Conservation (phyloP, 2,329 filamentous ascomycete species). For the Scedosporium minutisporum region DNA sequence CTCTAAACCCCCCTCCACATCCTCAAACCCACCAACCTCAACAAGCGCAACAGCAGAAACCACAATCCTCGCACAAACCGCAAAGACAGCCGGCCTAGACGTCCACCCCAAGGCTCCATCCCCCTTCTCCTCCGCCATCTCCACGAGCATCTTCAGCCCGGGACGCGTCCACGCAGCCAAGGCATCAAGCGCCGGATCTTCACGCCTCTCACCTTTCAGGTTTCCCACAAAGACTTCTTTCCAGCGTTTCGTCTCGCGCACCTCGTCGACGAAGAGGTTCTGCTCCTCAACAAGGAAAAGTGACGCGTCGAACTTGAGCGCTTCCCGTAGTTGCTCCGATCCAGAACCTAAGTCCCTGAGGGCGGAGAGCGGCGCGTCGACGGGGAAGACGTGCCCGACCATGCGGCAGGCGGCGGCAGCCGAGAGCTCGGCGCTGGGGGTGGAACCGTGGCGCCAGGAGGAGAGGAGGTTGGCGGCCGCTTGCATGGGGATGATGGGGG, state of each 20-base stretch:
- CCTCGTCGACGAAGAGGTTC: constrained; percentile 84
- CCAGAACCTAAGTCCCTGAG: background rate
- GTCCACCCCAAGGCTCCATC: constrained; percentile 68
- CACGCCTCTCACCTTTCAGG: constrained; percentile 11
- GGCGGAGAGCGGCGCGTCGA: background rate
- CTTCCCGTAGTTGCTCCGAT: constrained; percentile 27
- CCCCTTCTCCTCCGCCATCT: constrained; percentile 14
- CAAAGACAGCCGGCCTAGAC: constrained; percentile 58
- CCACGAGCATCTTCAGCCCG: constrained; percentile 30
- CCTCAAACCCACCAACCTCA: constrained; percentile 9
- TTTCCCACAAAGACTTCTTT: constrained; percentile 31
- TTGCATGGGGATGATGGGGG: constrained; percentile 35
- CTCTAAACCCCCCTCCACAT: constrained; percentile 10
- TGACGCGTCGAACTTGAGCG: constrained; percentile 48
- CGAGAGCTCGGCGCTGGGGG: constrained; percentile 24
- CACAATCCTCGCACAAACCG: constrained; percentile 43
- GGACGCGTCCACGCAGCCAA: constrained; percentile 37
- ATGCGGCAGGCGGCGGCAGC: constrained; percentile 32
- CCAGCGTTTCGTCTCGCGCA: constrained; percentile 67
- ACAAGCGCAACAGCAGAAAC: constrained; percentile 26
- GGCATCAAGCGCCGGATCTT: constrained; percentile 15
- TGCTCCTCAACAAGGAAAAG: constrained; percentile 87
- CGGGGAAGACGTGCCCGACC: constrained; percentile 15
- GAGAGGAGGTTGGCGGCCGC: constrained; percentile 24
- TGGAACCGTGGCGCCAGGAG: constrained; percentile 32